Evolutionary conservation across 192 early-diverging fungal species (phyloP).

Genomic region (Coemansia sp.): DNA sequence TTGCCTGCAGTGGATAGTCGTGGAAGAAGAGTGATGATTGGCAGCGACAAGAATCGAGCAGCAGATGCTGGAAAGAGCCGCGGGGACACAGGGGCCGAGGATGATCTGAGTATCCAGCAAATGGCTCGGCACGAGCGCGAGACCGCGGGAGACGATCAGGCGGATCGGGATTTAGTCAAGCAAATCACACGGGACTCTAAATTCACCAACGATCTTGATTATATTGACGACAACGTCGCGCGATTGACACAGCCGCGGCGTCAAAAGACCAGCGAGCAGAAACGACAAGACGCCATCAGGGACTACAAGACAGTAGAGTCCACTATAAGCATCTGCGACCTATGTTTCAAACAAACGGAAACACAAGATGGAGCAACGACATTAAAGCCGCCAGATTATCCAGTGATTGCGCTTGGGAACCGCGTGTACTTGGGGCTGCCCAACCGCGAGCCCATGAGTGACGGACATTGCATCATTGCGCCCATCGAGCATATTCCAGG

Average conservation of each 20-base stretch:
- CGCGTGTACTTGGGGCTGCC: conserved; percentile 81
- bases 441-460: conserved; percentile 67
- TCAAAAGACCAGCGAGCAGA: conserved; percentile 64
- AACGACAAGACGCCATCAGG: conserved; percentile 62
- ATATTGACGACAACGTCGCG: conserved; percentile 89
- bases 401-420: conserved; percentile 76
- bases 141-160: conserved; percentile 22
- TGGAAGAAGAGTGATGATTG: conserved; percentile 17
- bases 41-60: too few species aligned
- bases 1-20: conserved; percentile 44
- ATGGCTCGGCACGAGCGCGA: conserved; percentile 36
- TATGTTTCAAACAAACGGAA: conserved; percentile 68
- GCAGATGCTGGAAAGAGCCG: not conserved
- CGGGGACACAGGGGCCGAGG: not conserved
- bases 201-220: conserved; percentile 73
- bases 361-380: conserved; percentile 14
- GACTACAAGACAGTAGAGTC: conserved; percentile 72
- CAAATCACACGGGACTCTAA: conserved; percentile 47
- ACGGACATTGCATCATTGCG: conserved; percentile 89
- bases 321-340: conserved; percentile 55
- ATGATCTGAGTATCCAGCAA: conserved; percentile 10
- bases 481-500: conserved; percentile 79
- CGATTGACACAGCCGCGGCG: conserved; percentile 62
- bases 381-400: conserved; percentile 61
- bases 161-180: conserved; percentile 20